Conservation (phyloP, 768 basidiomycete genomes). For the Tricholoma terreum region DNA sequence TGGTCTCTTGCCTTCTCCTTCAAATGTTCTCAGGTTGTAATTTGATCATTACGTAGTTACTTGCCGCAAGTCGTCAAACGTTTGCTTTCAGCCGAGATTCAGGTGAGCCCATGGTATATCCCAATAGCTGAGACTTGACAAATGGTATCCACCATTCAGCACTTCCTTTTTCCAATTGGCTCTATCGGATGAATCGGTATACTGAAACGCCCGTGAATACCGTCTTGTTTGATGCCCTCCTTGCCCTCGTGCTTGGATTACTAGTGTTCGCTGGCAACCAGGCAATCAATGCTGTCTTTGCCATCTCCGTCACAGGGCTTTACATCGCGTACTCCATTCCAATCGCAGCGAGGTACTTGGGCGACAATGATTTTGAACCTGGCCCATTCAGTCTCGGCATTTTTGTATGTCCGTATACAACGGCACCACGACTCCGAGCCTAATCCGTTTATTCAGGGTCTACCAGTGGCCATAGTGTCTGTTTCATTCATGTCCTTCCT, state of each 20-base stretch:
- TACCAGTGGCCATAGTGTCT: constrained; percentile 44
- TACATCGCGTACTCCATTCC: constrained; percentile 56
- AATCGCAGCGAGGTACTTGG: constrained; percentile 48
- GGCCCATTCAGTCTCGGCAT: constrained; percentile 56
- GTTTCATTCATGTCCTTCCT: constrained; percentile 58
- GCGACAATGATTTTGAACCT: constrained; percentile 47
- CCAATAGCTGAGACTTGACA: not conserved
- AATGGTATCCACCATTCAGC: constrained; percentile 25
- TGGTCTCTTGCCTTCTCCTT: constrained; percentile 30
- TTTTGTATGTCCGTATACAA: constrained; percentile 24
- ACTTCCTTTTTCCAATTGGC: constrained; percentile 58
- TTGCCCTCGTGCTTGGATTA: constrained; percentile 50
- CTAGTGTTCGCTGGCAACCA: constrained; percentile 58
- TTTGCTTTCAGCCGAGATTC: constrained; percentile 72
- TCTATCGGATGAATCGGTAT: constrained; percentile 45
- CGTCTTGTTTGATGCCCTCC: constrained; percentile 47
- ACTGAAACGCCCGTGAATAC: constrained; percentile 57
- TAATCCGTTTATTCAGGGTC: too few species aligned
- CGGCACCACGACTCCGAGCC: too few species aligned
- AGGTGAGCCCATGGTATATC: constrained; percentile 23
- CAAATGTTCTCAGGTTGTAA: not conserved
- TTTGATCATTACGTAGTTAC: constrained; percentile 13
- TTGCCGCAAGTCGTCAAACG: constrained; percentile 47
- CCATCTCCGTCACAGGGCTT: constrained; percentile 40
- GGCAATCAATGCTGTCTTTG: constrained; percentile 60